Evolutionary conservation across 768 basidiomycete genomes (phyloP).

Genomic region (Trametes meyenii): DNA sequence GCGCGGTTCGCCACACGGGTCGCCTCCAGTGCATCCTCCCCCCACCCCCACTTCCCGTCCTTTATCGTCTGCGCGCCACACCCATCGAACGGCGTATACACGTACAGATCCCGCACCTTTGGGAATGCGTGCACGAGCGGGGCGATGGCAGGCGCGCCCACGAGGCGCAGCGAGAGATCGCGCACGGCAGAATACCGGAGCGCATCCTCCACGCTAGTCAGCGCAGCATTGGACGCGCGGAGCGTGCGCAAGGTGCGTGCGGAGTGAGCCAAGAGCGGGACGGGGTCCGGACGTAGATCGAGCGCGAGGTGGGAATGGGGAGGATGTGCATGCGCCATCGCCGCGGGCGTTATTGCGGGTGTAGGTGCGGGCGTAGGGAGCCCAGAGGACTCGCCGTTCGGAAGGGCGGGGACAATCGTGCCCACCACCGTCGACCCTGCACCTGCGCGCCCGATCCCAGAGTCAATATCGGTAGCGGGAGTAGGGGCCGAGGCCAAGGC

Average conservation of each 20-base stretch:
- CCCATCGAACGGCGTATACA: conserved; percentile 21
- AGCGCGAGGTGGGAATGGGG: neutral
- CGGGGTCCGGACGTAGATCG: conserved; percentile 8
- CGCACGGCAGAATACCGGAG: conserved; percentile 19
- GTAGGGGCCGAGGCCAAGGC: neutral
- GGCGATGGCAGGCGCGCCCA: conserved; percentile 16
- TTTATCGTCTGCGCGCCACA: conserved; percentile 1
- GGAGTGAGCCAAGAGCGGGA: conserved; percentile 15
- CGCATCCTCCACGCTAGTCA: conserved; percentile 16
- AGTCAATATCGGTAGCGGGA: neutral
- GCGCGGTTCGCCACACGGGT: conserved; percentile 16
- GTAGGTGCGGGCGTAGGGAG: conserved; percentile 6
- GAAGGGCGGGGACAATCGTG: conserved; percentile 8
- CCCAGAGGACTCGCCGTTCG: conserved; percentile 10
- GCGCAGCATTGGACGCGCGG: conserved; percentile 11
- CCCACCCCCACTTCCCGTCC: neutral
- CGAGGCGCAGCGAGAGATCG: conserved; percentile 13
- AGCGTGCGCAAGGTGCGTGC: conserved; percentile 7
- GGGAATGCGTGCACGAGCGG: conserved; percentile 23
- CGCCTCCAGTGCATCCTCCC: conserved; percentile 2
- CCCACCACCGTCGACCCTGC: neutral
- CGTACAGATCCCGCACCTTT: conserved; percentile 6
- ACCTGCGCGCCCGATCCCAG: neutral
- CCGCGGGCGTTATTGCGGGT: conserved; percentile 10
- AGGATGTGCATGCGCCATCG: neutral